phyloP scores from a whole-genome alignment of 306 rosid species.

The Lathyrus tuberosus region DNA sequence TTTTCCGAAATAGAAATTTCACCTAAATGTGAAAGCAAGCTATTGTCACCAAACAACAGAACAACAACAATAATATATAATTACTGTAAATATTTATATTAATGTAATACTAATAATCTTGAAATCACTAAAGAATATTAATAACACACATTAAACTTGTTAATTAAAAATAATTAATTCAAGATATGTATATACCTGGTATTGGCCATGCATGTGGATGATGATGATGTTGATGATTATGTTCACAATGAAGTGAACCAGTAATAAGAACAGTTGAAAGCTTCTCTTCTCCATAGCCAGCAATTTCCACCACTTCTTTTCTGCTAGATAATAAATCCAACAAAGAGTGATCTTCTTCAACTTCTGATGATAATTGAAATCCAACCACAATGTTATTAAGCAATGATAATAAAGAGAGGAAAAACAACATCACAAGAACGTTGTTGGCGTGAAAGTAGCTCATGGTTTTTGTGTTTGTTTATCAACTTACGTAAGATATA shows the following conservation, averaged over 20 bases:
- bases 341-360: slow-evolving; percentile 28
- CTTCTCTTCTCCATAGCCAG: slow-evolving; percentile 94
- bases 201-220: slow-evolving; percentile 75
- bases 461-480: slow-evolving; percentile 46
- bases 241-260: slow-evolving; percentile 69
- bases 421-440: slow-evolving; percentile 22
- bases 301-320: slow-evolving; percentile 65
- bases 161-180: too few species aligned
- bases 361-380: slow-evolving; percentile 6
- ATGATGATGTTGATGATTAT: not conserved
- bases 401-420: slow-evolving; percentile 7
- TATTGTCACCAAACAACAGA: slow-evolving; percentile 41
- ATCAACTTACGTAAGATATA: slow-evolving; percentile 4
- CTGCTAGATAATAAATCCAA: slow-evolving; percentile 51
- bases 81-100: not conserved
- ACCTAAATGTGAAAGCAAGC: slow-evolving; percentile 45
- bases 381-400: slow-evolving; percentile 15
- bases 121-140: not conserved
- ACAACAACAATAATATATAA: slow-evolving; percentile 3
- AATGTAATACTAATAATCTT: not conserved
- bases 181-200: slow-evolving; percentile 51
- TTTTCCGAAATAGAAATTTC: slow-evolving; percentile 37
- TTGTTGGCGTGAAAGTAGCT: slow-evolving; percentile 41
- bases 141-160: not conserved
- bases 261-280: slow-evolving; percentile 87